Evolutionary conservation across 2,329 filamentous ascomycete genomes (phyloP), one percentile per base, ranked within the genome.

Genomic region (Sporothrix luriei): DNA sequence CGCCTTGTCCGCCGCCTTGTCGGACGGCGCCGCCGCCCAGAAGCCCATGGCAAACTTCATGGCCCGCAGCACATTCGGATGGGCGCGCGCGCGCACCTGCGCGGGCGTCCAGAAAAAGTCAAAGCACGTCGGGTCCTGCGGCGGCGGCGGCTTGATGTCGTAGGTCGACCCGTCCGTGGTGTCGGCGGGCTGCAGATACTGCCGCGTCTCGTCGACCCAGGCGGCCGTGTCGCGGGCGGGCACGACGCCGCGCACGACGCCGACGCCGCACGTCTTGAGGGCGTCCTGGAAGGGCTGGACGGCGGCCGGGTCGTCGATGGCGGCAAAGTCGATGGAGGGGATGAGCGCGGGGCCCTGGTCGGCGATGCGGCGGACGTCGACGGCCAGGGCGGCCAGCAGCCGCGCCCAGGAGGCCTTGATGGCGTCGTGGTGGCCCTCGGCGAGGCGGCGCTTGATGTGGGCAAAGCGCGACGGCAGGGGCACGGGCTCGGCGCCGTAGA

Each of bases 81-180:
- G 87, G 0, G 87, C 86, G 29, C 90, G 85, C n/a, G 88, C 87
- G 74, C 86, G 84, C 68, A 90, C 84, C 78, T 92, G 90, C 0
- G 88, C 85, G 0, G 88, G 88, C 5, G 89, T 89, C 90, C 89
- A 91, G 79, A 91, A 91, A 75, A 91, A 85, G 78, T 91, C 89
- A 78, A 89, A 91, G 66, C 90, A 91, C 1, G 89, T 87, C 5
- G 89, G 89, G 52, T 89, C 87, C 73, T 88, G 85, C 0, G 83
- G 81, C 0, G 85, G 84, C 38, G 88, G 88, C 62, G 83, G 84
- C 76, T 82, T 84, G 74, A 82, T 81, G 70, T 80, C 57, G 38
- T 62, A 62, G 21, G 54, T 21, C 4, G 33, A 33, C 7, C 54
- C 54, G 19, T n/a, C 77, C 16, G 3, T 7, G n/a, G 3, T 7